Percentiles rank a stretch among this genome's conserved stretches.
phyloP scores from a whole-genome alignment of 2,329 filamentous ascomycete species.

The Bretziella fagacearum region DNA sequence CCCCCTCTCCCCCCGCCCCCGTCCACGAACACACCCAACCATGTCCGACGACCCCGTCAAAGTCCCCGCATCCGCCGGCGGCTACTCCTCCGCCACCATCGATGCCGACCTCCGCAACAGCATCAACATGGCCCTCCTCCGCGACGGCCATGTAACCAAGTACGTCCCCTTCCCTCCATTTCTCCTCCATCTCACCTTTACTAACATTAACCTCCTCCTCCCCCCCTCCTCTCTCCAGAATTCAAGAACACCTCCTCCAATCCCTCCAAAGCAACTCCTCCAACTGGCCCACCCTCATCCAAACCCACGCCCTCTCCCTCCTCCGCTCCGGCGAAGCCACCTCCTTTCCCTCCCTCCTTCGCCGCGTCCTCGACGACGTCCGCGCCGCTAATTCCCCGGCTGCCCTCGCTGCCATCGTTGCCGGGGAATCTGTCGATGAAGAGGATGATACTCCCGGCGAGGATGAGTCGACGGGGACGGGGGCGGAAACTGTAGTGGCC shows the following conservation, averaged over 20 bases:
- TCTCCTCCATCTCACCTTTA: not conserved
- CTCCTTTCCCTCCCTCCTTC: constrained; percentile 44
- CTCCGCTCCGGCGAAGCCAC: constrained; percentile 42
- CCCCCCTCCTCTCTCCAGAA: constrained; percentile 25
- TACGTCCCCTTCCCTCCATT: constrained; percentile 21
- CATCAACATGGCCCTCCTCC: constrained; percentile 41
- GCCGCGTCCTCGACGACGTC: constrained; percentile 45
- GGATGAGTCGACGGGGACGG: not conserved
- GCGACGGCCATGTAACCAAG: constrained; percentile 43
- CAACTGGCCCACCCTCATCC: constrained; percentile 46
- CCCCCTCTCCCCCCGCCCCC: not conserved
- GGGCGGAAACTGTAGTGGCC: not conserved
- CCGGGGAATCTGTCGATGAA: constrained; percentile 14
- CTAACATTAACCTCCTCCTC: not conserved
- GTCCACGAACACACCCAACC: not conserved
- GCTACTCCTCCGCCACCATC: constrained; percentile 42
- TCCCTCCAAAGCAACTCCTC: constrained; percentile 39
- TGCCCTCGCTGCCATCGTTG: not conserved
- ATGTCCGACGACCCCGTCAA: constrained; percentile 25
- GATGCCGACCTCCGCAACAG: constrained; percentile 46
- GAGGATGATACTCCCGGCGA: constrained; percentile 14
- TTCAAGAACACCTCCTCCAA: constrained; percentile 48
- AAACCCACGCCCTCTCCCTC: constrained; percentile 41
- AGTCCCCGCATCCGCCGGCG: constrained; percentile 40
- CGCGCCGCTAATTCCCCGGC: constrained; percentile 29